Conservation (phyloP, 805 yeast species). For the Candida ortonii region DNA sequence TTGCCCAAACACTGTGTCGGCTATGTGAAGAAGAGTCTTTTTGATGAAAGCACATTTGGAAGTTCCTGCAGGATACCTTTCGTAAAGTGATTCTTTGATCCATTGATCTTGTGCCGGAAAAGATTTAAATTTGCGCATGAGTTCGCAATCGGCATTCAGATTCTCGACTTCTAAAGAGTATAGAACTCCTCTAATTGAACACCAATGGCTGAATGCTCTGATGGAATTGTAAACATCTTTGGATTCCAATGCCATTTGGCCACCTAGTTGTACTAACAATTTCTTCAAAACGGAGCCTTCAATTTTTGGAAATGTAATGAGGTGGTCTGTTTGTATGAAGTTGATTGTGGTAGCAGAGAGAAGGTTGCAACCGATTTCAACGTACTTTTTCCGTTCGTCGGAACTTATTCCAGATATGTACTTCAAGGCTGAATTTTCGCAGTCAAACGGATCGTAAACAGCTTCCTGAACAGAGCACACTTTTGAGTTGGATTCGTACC, state of each 20-base stretch:
- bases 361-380: conserved; percentile 41
- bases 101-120: conserved; percentile 44
- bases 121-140: conserved; percentile 31
- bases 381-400: conserved; percentile 31
- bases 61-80: conserved; percentile 53
- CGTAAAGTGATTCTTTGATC: conserved; percentile 38
- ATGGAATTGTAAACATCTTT: conserved; percentile 45
- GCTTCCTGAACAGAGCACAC: conserved; percentile 37
- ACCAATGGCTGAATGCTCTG: conserved; percentile 55
- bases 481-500: conserved; percentile 48
- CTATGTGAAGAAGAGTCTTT: conserved; percentile 36
- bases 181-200: conserved; percentile 47
- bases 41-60: conserved; percentile 44
- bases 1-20: conserved; percentile 36
- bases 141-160: conserved; percentile 34
- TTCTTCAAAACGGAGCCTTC: conserved; percentile 44
- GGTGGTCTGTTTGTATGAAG: conserved; percentile 56
- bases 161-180: conserved; percentile 39
- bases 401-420: conserved; percentile 30
- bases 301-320: conserved; percentile 43
- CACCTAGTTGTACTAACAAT: conserved; percentile 37
- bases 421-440: conserved; percentile 34
- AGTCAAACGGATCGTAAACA: conserved; percentile 31
- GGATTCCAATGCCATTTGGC: conserved; percentile 35
- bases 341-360: conserved; percentile 47